phyloP scores from a whole-genome alignment of 164 flowering plant genomes.

The Magnolia sinica region DNA sequence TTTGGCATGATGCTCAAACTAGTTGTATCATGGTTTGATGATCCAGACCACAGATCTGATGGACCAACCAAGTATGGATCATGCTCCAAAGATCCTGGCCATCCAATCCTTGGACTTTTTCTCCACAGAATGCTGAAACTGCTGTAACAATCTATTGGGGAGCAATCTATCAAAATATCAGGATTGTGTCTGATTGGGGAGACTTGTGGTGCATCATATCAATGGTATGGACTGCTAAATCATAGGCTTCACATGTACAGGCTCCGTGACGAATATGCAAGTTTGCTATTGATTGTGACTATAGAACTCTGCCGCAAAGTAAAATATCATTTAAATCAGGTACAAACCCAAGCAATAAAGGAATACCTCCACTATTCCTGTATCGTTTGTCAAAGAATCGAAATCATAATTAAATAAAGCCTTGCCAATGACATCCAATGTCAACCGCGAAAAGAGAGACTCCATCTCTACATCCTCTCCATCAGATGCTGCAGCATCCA shows the following conservation, averaged over 20 bases:
- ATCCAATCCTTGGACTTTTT: no score
- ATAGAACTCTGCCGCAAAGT: background rate
- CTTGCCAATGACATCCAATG: constrained; percentile 96
- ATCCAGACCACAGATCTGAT: background rate
- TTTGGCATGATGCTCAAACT: background rate
- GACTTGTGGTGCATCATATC: background rate
- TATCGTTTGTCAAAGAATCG: constrained; percentile 85
- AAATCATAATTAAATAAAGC: constrained; percentile 98
- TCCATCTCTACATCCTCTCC: constrained; percentile 99
- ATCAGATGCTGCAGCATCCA: constrained; percentile 73
- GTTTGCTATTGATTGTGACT: background rate
- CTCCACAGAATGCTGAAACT: no score
- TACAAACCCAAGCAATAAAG: background rate
- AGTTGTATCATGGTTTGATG: background rate
- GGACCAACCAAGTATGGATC: no score
- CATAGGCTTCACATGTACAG: background rate
- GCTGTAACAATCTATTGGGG: no score
- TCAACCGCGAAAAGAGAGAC: constrained; percentile 89
- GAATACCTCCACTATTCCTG: constrained; percentile 90
- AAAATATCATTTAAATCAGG: background rate
- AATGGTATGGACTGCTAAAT: background rate
- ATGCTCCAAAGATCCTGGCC: no score
- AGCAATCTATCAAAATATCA: no score
- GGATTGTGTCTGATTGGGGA: no score
- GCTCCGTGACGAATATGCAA: no score